These are phyloP conservation scores for Batkoa obscura DNA, from an alignment of 371 early-diverging fungal genomes.

Conservation along the genomic window DNA sequence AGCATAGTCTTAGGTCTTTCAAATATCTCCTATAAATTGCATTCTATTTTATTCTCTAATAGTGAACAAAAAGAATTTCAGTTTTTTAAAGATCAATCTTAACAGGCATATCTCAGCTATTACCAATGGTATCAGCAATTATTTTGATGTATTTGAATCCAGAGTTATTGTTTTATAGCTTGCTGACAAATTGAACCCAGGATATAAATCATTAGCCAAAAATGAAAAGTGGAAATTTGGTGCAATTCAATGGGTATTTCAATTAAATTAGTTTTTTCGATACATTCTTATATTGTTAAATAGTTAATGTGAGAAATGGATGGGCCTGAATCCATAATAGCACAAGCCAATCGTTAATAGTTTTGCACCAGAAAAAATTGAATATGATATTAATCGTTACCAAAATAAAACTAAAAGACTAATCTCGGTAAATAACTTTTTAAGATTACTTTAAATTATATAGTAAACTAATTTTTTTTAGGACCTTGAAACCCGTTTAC, in stretches of 20 bases:
- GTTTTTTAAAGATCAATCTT: constrained; percentile 30
- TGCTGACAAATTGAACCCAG: constrained; percentile 23
- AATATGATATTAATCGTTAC: constrained; percentile 25
- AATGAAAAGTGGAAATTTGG: constrained; percentile 18
- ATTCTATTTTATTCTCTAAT: constrained; percentile 13
- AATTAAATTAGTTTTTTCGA: neutral
- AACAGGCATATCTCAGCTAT: constrained; percentile 24
- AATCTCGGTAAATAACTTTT: constrained; percentile 10
- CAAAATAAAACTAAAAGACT: constrained; percentile 19
- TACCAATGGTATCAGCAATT: constrained; percentile 16
- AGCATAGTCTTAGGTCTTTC: constrained; percentile 20
- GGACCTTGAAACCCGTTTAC: constrained; percentile 6
- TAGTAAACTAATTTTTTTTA: neutral
- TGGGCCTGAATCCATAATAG: constrained; percentile 13
- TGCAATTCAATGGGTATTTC: constrained; percentile 16
- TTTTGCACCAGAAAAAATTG: constrained; percentile 22
- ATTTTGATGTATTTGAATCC: constrained; percentile 25
- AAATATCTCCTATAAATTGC: constrained; percentile 15
- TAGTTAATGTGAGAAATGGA: constrained; percentile 26
- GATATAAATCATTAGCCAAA: constrained; percentile 16
- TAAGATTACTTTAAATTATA: neutral
- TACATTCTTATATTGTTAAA: neutral
- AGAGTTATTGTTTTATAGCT: constrained; percentile 31
- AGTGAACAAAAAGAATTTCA: constrained; percentile 24
- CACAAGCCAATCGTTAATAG: constrained; percentile 22